Evolutionary conservation across 2,329 filamentous ascomycete species (phyloP).

Genomic region (Phyllosticta citriasiana): DNA sequence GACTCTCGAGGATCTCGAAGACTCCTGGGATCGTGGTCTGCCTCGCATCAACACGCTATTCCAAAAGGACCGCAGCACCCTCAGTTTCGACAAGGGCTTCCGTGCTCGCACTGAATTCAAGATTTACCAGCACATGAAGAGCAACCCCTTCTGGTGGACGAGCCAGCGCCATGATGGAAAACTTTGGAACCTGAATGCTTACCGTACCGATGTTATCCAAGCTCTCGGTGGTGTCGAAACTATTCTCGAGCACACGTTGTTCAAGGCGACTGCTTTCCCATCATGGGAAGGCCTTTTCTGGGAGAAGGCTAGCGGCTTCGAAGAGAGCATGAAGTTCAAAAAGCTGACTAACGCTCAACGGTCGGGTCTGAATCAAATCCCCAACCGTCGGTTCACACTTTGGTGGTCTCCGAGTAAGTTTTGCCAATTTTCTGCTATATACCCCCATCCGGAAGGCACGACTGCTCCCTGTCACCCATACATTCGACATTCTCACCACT

Average conservation of each 20-base stretch:
- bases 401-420: constrained; percentile 66
- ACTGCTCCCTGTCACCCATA: constrained; percentile 12
- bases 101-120: constrained; percentile 93
- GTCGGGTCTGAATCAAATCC: constrained; percentile 95
- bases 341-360: constrained; percentile 96
- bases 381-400: constrained; percentile 93
- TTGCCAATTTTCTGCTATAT: too few relatives aligned
- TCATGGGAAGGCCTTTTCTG: constrained; percentile 96
- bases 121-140: constrained; percentile 97
- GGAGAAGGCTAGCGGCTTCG: constrained; percentile 49
- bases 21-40: constrained; percentile 95
- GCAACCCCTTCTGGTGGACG: constrained; percentile 99
- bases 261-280: constrained; percentile 93
- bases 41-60: constrained; percentile 98
- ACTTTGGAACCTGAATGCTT: constrained; percentile 92
- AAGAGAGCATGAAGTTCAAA: constrained; percentile 85
- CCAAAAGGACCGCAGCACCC: constrained; percentile 93
- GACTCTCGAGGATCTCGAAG: constrained; percentile 91
- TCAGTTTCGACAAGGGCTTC: constrained; percentile 98
- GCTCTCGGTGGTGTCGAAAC: constrained; percentile 94
- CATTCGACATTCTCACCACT: constrained; percentile 26
- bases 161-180: constrained; percentile 96
- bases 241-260: constrained; percentile 90
- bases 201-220: constrained; percentile 94
- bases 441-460: constrained; percentile 15